Base-by-base conservation (phyloP, 495 filamentous ascomycete genomes). In the Bacidia gigantensis region DNA sequence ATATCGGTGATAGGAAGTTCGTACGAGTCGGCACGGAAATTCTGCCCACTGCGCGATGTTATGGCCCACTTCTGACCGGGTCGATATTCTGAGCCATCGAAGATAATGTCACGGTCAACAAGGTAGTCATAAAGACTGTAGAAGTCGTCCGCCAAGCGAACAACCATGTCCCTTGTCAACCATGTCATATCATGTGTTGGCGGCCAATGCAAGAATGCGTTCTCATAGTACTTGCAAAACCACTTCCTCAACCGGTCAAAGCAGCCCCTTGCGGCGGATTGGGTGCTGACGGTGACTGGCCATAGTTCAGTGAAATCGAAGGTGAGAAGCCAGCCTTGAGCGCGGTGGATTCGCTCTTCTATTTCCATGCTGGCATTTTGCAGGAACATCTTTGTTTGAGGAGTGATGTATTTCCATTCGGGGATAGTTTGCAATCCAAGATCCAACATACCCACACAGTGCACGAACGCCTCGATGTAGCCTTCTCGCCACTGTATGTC, bases 121-220 rank as follows among this genome's bases (percentile, higher is more conserved):
- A 87, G 69, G 56, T 83, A 87, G 60, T 86, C 81, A 52, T 85
- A 87, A 14, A 87, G 68, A 3, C 79, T 73, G 14, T 76, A 74
- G 51, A 86, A 84, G 57, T 87, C 83, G 32, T 69, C 71, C 55
- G 82, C 78, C n/a, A 87, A 64, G 23, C 67, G 63, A 23, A 72
- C 66, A 1, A 75, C 75, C 18, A 83, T 62, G 25, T 69, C 70
- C 22, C 82, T 65, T 11, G 78, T 82, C 26, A 87, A 68, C 76
- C 81, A 84, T 39, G 67, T 72, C 14, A 66, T 67, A 32, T 72
- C 72, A 22, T 63, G 64, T 11, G 62, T 65, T 11, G 59, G 64
- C 11, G 64, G 69, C 45, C 61, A 63, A 46, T 72, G 73, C n/a
- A 67, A 66, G 11, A 70, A 68, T 29, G 54, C 58, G 2, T 62